Evolutionary conservation across 305 asterid genomes (phyloP).

Genomic region (Solanum hybrid): DNA sequence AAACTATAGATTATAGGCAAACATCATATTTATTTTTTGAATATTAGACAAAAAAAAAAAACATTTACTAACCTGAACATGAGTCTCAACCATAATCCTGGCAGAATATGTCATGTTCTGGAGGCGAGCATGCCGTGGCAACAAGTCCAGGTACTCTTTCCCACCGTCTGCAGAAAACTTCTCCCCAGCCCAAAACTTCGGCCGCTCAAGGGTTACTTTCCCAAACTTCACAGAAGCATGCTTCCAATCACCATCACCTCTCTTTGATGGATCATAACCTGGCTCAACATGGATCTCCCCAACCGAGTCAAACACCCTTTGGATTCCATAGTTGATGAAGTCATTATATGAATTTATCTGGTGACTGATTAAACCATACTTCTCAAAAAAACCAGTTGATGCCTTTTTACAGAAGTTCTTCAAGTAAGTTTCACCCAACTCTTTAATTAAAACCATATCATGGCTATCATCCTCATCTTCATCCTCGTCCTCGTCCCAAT

Average conservation of each 20-base stretch:
- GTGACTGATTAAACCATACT: conserved; percentile 77
- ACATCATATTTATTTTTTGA: neutral
- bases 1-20: neutral
- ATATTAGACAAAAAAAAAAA: neutral
- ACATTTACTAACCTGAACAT: conserved; percentile 43
- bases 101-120: conserved; percentile 88
- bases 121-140: conserved; percentile 87
- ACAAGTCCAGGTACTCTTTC: conserved; percentile 35
- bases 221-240: conserved; percentile 70
- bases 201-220: conserved; percentile 61
- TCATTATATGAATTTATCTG: conserved; percentile 83
- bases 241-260: conserved; percentile 79
- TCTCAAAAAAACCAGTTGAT: conserved; percentile 56
- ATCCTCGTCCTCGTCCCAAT: conserved; percentile 44
- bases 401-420: conserved; percentile 59
- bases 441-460: conserved; percentile 23
- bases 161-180: conserved; percentile 47
- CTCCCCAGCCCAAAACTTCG: conserved; percentile 54
- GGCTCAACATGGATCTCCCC: conserved; percentile 77
- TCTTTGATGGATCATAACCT: conserved; percentile 74
- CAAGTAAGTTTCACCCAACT: conserved; percentile 32
- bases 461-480: conserved; percentile 17
- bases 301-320: conserved; percentile 59
- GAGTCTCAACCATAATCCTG: conserved; percentile 54
- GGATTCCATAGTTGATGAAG: conserved; percentile 59